Conservation (phyloP, 1,139 yeast species). For the Wickerhamiella pararugosa region DNA sequence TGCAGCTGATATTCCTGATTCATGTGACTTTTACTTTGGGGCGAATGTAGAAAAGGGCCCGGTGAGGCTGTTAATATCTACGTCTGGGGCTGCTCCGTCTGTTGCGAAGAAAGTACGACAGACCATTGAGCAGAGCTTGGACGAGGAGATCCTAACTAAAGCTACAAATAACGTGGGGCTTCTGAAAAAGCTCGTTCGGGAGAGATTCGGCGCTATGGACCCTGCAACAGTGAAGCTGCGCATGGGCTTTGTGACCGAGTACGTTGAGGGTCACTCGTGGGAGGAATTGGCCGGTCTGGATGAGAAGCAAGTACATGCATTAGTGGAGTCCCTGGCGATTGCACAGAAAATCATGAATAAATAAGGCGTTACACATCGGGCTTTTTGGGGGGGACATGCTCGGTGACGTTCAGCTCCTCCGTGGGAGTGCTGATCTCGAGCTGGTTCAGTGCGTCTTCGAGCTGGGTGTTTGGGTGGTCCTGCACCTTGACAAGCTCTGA, state of each 20-base stretch:
- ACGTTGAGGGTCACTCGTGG: constrained; percentile 47
- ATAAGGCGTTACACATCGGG: background rate
- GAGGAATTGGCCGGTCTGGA: constrained; percentile 40
- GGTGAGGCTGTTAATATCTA: constrained; percentile 67
- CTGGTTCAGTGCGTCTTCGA: no score
- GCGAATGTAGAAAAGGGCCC: constrained; percentile 65
- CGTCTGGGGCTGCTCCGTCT: constrained; percentile 73
- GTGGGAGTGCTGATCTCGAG: no score
- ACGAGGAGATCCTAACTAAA: constrained; percentile 12
- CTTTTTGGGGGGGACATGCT: no score
- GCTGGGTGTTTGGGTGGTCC: background rate
- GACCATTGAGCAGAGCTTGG: constrained; percentile 33
- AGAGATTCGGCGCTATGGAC: constrained; percentile 32
- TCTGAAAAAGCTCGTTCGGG: constrained; percentile 40
- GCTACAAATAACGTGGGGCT: constrained; percentile 35
- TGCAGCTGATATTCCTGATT: constrained; percentile 70
- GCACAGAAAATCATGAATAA: constrained; percentile 6
- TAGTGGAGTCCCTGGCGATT: constrained; percentile 16
- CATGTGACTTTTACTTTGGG: constrained; percentile 80
- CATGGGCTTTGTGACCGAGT: constrained; percentile 56
- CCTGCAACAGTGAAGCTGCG: constrained; percentile 40
- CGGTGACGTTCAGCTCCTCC: no score
- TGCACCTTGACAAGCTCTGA: background rate
- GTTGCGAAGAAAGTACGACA: constrained; percentile 53
- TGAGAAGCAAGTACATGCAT: constrained; percentile 17